Percentiles rank a stretch among this genome's conserved stretches.
These are phyloP conservation scores for Helicosporidium sp. DNA, from an alignment of 139 green algal genomes.

Conservation along the genomic window DNA sequence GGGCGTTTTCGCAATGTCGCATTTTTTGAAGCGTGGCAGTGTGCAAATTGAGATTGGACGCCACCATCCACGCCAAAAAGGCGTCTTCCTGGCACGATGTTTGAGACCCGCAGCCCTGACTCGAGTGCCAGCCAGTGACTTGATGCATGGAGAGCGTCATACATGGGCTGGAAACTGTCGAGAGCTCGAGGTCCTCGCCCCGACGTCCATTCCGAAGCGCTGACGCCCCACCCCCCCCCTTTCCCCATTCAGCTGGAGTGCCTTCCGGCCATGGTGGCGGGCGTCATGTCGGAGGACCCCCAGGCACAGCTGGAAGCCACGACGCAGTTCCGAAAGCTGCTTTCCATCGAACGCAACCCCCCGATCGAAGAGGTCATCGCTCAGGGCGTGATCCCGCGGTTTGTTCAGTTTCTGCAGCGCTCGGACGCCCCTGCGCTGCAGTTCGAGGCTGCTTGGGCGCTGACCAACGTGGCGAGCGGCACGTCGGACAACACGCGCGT, in stretches of 20 bases:
- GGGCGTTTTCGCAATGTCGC: too few species aligned
- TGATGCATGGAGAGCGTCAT: too few species aligned
- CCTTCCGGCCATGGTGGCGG: constrained; percentile 80
- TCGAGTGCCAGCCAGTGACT: too few species aligned
- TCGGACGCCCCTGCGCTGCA: constrained; percentile 67
- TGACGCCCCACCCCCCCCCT: not conserved
- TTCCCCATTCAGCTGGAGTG: constrained; percentile 58
- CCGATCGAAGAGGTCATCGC: constrained; percentile 97
- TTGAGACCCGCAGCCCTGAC: too few species aligned
- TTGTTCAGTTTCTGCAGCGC: constrained; percentile 88
- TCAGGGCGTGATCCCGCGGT: constrained; percentile 80
- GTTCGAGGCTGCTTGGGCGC: constrained; percentile 88
- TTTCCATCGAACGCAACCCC: constrained; percentile 94
- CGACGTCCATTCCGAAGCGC: too few species aligned
- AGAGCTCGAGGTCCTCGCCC: too few species aligned
- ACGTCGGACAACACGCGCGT: constrained; percentile 91
- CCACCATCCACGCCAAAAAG: too few species aligned
- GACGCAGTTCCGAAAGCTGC: constrained; percentile 89
- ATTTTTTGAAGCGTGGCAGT: too few species aligned
- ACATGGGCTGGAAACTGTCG: too few species aligned
- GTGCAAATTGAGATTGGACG: too few species aligned
- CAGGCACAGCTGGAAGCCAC: constrained; percentile 85
- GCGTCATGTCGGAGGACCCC: constrained; percentile 58
- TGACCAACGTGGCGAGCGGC: constrained; percentile 96
- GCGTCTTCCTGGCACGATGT: too few species aligned